Percentiles rank a stretch among this genome's conserved stretches.
phyloP scores from a whole-genome alignment of 2,329 filamentous ascomycete genomes.

The Paramyrothecium roridum region DNA sequence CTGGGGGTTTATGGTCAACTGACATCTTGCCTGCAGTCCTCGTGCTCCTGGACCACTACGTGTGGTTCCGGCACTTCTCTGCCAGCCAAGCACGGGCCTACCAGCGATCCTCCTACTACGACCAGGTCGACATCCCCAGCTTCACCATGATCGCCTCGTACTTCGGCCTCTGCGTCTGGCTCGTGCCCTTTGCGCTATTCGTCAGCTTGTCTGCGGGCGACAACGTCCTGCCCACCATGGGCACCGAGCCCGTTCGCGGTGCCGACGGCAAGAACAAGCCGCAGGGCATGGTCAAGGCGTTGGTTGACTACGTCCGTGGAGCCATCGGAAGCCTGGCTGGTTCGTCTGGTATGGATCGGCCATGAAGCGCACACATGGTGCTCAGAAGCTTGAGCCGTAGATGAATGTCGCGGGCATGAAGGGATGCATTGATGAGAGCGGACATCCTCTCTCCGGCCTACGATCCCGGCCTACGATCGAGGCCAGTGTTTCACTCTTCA shows the following conservation, averaged over 20 bases:
- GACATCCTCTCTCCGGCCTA: too few species aligned
- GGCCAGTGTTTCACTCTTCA: neutral
- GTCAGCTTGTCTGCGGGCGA: conserved; percentile 92
- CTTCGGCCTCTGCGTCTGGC: conserved; percentile 94
- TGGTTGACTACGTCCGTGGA: conserved; percentile 57
- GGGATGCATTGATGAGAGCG: too few species aligned
- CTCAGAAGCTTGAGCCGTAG: neutral
- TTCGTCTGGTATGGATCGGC: conserved; percentile 16
- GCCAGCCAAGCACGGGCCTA: conserved; percentile 55
- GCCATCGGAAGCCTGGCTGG: conserved; percentile 45
- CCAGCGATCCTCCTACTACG: conserved; percentile 59
- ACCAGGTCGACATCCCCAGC: conserved; percentile 63
- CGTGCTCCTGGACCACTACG: conserved; percentile 85
- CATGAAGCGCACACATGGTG: conserved; percentile 1
- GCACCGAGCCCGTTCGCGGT: conserved; percentile 54
- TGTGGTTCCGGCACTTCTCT: conserved; percentile 95
- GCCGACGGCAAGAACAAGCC: conserved; percentile 47
- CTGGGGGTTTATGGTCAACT: accelerated
- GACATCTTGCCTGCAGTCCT: conserved; percentile 54
- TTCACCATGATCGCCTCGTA: conserved; percentile 96
- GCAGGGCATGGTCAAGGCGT: conserved; percentile 64
- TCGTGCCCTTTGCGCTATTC: conserved; percentile 92
- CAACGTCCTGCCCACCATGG: conserved; percentile 91
- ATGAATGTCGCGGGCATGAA: too few species aligned
- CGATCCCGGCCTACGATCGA: too few species aligned